These are phyloP conservation scores for Termitomyces sp. DNA, from an alignment of 768 basidiomycete genomes.

Conservation along the genomic window DNA sequence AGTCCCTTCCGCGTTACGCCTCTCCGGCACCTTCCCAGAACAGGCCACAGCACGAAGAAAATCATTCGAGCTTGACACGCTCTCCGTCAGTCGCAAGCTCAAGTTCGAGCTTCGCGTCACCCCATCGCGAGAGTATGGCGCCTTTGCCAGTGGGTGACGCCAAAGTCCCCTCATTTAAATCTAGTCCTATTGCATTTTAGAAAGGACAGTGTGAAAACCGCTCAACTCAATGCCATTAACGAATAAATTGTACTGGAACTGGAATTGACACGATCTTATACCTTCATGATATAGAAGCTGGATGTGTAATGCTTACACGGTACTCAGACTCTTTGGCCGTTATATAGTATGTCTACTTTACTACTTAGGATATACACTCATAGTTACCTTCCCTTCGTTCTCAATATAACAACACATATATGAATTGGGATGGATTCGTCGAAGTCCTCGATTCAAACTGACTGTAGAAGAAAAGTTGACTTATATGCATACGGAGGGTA, in stretches of 20 bases:
- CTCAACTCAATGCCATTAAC: background rate
- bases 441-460: background rate
- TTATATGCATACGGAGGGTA: too few relatives aligned
- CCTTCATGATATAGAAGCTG: background rate
- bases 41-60: background rate
- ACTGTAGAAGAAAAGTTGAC: background rate
- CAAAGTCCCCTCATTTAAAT: slow-evolving; percentile 24
- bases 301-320: background rate
- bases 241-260: slow-evolving; percentile 2
- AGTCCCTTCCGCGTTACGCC: slow-evolving; percentile 50
- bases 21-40: slow-evolving; percentile 24
- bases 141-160: background rate
- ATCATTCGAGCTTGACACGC: slow-evolving; percentile 19
- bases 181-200: slow-evolving; percentile 25
- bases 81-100: slow-evolving; percentile 22
- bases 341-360: background rate
- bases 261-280: slow-evolving; percentile 4
- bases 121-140: slow-evolving; percentile 21
- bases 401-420: too few relatives aligned
- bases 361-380: background rate
- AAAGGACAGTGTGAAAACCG: background rate
- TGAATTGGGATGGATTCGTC: background rate
- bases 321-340: background rate
- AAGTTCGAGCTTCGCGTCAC: slow-evolving; percentile 33
- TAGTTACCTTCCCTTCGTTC: background rate